Base-by-base conservation (phyloP, 768 basidiomycete genomes). In the Lactifluus piperatus region DNA sequence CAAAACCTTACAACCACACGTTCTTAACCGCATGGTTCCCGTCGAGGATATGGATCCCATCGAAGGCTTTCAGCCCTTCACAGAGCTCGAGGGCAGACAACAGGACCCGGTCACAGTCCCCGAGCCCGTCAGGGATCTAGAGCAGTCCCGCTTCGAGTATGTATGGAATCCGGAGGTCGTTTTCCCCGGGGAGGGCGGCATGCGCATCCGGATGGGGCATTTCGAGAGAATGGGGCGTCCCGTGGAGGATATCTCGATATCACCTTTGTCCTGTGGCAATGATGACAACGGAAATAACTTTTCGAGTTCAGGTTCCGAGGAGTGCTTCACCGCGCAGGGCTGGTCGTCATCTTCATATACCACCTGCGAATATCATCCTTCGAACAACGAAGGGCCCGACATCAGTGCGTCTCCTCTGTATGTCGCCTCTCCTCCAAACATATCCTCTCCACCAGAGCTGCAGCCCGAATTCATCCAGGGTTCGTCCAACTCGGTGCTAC, bases 21-120 rank as follows among this genome's bases (percentile, higher is more conserved):
- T 61, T 45, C 55, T 56, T 7, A 8, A 47, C 8, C 49, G 24
- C 39, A 51, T 61, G 54, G 54, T 61, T 9, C 50, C 55, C n/a
- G 60, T 51, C 4, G 60, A 61, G 50, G 60, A 61, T 20, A 61
- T 61, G 60, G 60, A 61, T 3, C 36, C 47, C 4, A 30, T 61
- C 37, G 45, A 47, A 16, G 60, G 60, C 18, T 61, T 61, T 30
- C 54, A 32, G 18, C 60, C 60, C 20, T 60, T 61, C 10, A 61
- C 60, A 20, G 55, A 56, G 39, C 50, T 61, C 27, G 54, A 51
- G 2, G 36, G 50, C 4, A 50, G 49, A 43, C 54, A 20, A 29
- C 51, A 47, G 36, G 44, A 20, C 16, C 60, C 60, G 13, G 45
- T 56, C 24, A 47, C 50, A 5, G 2, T 56, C 6, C 60, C 54